Evolutionary conservation across 495 filamentous ascomycete species (phyloP), one percentile per base, ranked within the genome.

Genomic region (Lepraria neglecta): DNA sequence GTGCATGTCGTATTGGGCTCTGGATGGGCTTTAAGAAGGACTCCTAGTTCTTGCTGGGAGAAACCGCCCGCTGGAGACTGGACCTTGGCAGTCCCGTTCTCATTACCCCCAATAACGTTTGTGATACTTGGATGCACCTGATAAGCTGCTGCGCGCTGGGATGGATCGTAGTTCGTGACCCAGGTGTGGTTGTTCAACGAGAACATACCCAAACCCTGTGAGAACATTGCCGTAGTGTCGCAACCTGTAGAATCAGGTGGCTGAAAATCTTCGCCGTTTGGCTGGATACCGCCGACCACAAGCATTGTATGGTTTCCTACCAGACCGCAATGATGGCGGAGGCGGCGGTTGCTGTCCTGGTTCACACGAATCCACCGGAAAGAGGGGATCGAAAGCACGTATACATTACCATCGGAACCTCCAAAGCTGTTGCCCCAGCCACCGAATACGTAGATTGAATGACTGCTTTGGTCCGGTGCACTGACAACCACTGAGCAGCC

Each of bases 401-500:
- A 65, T 9, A 65, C 59, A 24, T 61, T 45, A 4, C 63, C 63
- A 21, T 65, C 59, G 17, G 50, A 62, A 27, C 15, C 43, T 58
- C 40, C 50, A 12, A 30, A 46, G 19, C 51, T 58, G 15, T 52
- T 58, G 2, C 53, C 53, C 63, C 63, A 65, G 6, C 63, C 63
- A 21, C 63, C 63, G 38, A 65, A 65, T 12, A 65, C 59, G 59
- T 65, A 65, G 45, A 65, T 62, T 4, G 63, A 65, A 24, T 65
- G 63, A 53, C 63, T 65, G 40, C 59, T 65, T 31, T 58, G 33
- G 42, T 65, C 63, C 24, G 58, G 53, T 51, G 63, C 63, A 40
- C 59, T 65, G 3, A 55, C 59, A 52, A 31, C 15, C 6, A 65
- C 51, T 12, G 63, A 56, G 54, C 63, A 65, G 21, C 63, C 63